Base-by-base conservation (phyloP, 2,329 filamentous ascomycete genomes). In the Myriosclerotinia duriaeana region DNA sequence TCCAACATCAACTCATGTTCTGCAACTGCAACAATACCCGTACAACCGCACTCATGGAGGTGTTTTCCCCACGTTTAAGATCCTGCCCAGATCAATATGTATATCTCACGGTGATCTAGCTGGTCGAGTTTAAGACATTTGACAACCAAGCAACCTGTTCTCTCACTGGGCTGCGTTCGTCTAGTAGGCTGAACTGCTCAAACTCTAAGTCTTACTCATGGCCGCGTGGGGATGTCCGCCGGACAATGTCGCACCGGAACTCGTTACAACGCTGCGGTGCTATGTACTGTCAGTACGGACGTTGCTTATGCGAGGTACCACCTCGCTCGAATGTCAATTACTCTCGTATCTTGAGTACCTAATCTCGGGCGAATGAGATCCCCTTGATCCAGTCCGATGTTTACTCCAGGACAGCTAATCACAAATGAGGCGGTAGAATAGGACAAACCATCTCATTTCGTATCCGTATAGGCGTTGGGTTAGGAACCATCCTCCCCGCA, bases 201-300 rank as follows among this genome's bases (percentile, higher is more conserved):
- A 40, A 40, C 5, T 59, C 36, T 15, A 66, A 22, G 14, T 17
- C 17, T 17, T 26, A 38, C 20, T 44, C 22, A 53, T 58, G 46
- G 17, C 40, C 48, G 55, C 64, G 64, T 66, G 64, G 64, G 64
- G 64, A 66, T 66, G 64, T 66, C 64, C 64, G 64, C 58, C 64
- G 64, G 64, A 66, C 64, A 66, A 61, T 61, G 64, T 66, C 48
- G 38, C 38, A 66, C 64, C 64, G 64, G 64, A 66, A 48, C 55
- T 66, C 34, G 58, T 42, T 66, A 66, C 55, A 54, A 42, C 61
- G 40, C 48, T 66, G 55, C 50, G 48, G 64, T 66, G 58, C 42
- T 50, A 60, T 65, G 46, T 53, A 65, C 62, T 58, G 54, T 61
- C 40, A 66, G 56, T 66, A 66, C 64, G 64, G 64, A 66, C 55